Evolutionary conservation across 2,329 filamentous ascomycete species (phyloP), one percentile per base, ranked within the genome.

Genomic region (Stagonosporopsis chrysanthemi): DNA sequence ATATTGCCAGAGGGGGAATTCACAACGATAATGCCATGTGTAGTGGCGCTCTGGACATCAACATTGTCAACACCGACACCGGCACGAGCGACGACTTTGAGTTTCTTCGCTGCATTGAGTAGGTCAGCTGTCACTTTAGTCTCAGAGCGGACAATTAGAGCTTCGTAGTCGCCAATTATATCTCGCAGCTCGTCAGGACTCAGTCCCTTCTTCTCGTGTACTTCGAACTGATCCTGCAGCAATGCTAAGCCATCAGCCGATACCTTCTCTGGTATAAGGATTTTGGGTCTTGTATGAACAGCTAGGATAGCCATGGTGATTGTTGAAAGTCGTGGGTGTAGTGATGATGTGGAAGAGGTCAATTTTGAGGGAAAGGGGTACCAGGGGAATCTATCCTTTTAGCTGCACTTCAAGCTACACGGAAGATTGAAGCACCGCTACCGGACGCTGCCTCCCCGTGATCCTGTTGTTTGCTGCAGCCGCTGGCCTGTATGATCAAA

Each of bases 51-150:
- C 31, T 86, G 80, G 0, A 94, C 88, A 70, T 94, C 82, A 45
- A 95, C 90, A 77, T 94, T 93, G 77, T 94, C 90, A 23, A 94
- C 90, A 29, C 63, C 91, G 1, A 94, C 91, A 12, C 91, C 91
- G 12, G 91, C 91, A 59, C 91, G 83, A 2, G 90, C 91, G 22
- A 95, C 90, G 8, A 94, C 90, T 63, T 89, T 88, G 48, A 94
- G 82, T 57, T 86, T 89, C 64, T 81, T 84, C 9, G 86, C 90
- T 1, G 87, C 88, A 12, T 80, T 77, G 12, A 94, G 81, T 0
- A 94, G 81, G 2, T 83, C 79, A 0, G 88, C 83, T 0, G 88
- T 93, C 58, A 94, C 90, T 70, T 92, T 90, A 1, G 90, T 94
- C 77, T 92, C 90, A 35, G 90, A 93, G 2, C 90, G 87, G 38